Evolutionary conservation across 768 basidiomycete species (phyloP).

Genomic region (Rhodosporidiobolus sp.): DNA sequence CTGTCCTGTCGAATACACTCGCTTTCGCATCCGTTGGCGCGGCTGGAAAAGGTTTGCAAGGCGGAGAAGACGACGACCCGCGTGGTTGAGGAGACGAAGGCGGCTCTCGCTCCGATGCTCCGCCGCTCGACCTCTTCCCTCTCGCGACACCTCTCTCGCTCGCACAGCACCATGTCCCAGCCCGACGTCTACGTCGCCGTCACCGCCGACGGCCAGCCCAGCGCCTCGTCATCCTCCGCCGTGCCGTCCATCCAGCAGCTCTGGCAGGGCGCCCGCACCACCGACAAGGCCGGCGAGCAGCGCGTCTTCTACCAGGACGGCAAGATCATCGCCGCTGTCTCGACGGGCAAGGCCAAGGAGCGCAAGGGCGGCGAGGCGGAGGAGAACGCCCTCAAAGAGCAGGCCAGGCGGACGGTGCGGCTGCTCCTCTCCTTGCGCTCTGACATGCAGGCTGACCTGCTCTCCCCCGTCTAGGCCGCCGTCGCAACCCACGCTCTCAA

Average conservation of each 20-base stretch:
- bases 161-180: constrained; percentile 19
- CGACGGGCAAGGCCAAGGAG: constrained; percentile 9
- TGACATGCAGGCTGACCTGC: too few species aligned
- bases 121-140: background rate
- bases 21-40: too few species aligned
- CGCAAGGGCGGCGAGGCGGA: constrained; percentile 24
- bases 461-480: constrained; percentile 62
- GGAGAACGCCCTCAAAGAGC: constrained; percentile 37
- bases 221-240: background rate
- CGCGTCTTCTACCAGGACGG: constrained; percentile 46
- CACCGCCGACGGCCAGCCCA: background rate
- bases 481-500: constrained; percentile 68
- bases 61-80: background rate
- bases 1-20: too few species aligned
- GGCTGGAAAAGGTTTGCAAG: too few species aligned
- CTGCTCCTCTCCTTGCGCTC: too few species aligned
- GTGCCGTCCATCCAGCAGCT: constrained; percentile 8
- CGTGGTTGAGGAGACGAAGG: background rate
- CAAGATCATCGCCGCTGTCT: constrained; percentile 33
- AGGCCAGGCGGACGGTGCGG: constrained; percentile 6
- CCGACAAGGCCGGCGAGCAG: constrained; percentile 43
- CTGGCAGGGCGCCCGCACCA: constrained; percentile 39
- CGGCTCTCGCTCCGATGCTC: background rate
- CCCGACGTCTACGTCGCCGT: constrained; percentile 29
- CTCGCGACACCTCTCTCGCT: background rate